Evolutionary conservation across 139 green algal species (phyloP), one percentile per base, ranked within the genome.

Genomic region (Zygnema circumcarinatum): DNA sequence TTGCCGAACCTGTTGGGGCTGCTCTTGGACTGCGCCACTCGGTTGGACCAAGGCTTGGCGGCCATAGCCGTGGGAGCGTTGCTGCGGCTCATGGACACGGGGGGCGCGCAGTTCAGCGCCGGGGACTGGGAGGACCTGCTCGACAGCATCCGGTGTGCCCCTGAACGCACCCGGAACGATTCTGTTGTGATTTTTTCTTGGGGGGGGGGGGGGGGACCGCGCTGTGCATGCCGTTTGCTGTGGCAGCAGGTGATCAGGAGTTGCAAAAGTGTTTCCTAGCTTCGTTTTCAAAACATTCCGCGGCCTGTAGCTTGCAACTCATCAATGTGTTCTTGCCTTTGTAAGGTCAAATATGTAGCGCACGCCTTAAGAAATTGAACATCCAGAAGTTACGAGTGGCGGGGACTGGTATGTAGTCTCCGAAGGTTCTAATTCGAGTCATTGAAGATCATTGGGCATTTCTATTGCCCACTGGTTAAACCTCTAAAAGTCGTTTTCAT

Each of bases 1-100:
- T 75, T 91, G 38, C 87, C 87, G 0, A 62, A 38, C 0, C 54
- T 89, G 20, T 38, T 90, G 2, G 68, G 81, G 32, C 87, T 91
- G 38, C 87, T 91, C 0, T 47, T 91, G 20, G 87, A 89, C 72
- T 90, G 83, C 20, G 82, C 81, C 69, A 91, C 81, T 31, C 67
- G 81, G 20, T 54, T 83, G 20, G 81, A 91, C 87, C 87, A 89
- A 40, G 33, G 32, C 1, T 35, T 91, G 54, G 87, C 87, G 0
- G 54, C 87, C 33, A 90, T 89, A 31, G 22, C 54, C 0, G 87
- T 88, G 38, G 81, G 38, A n/a, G 83, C 81, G 1, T 41, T 90
- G 22, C 42, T 85, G 22, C 72, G 81, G 35, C 87, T 91, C 25
- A 80, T 91, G 0, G 87, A 91, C 47, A 87, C 32, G 22, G 76